Evolutionary conservation across 495 filamentous ascomycete genomes (phyloP), one percentile per base, ranked within the genome.

Genomic region (Talaromyces stipitatus): DNA sequence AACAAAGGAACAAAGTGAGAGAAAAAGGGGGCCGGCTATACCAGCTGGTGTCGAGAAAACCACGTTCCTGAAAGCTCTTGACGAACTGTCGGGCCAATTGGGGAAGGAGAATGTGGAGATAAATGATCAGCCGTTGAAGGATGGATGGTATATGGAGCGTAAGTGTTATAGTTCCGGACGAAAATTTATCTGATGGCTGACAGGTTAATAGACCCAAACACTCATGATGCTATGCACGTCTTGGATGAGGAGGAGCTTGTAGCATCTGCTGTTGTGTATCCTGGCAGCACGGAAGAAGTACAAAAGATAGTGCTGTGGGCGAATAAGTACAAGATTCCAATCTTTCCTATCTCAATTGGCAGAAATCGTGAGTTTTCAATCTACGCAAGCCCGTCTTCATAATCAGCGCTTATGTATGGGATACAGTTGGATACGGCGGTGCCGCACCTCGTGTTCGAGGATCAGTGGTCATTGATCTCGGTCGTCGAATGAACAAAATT

Each of bases 281-380:
- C 77, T 6, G 62, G 67, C 11, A 61, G 61, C 20, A 72, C 73
- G 2, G 65, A 61, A 22, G 77, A 82, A 46, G 78, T 83, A 16
- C 80, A 79, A 54, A 57, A 54, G 0, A 65, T 79, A 16, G 72
- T 81, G 24, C 62, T 60, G 18, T 70, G 72, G 64, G 72, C 72
- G 12, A 82, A 83, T 60, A 64, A 77, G 52, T 69, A 72, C 57
- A 55, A 61, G 9, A 70, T 84, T 12, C 80, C 82, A 5, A 69
- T 83, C 43, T 84, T 74, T 59, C 77, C 82, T 3, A 75, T 78
- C 51, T 80, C 75, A 6, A 77, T 81, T 56, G 80, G 81, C 0
- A 62, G 79, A 11, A 83, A 83, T 23, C 46, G 46, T 50, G 26
- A 50, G 46, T 26, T 27, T 9, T 14, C 6, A 41, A 6, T 18